These are phyloP conservation scores for Arachnomyces sp. DNA, from an alignment of 2,329 filamentous ascomycete genomes.

Conservation along the genomic window DNA sequence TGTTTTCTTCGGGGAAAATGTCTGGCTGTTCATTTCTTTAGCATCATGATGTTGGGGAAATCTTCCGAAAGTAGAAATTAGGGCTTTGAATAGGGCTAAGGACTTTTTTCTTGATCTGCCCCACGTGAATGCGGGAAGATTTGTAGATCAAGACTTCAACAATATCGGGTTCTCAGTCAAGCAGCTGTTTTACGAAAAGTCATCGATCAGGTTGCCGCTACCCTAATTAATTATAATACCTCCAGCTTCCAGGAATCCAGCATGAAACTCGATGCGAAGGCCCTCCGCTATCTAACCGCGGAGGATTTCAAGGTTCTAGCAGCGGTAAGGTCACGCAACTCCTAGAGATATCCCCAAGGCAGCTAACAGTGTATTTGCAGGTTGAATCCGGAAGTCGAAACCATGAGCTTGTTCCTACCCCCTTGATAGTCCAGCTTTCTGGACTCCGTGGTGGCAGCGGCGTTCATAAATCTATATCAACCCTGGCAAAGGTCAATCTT, in stretches of 20 bases:
- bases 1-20: not conserved
- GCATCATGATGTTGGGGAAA: not conserved
- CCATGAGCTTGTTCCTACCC: slow-evolving; percentile 91
- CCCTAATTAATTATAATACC: not conserved
- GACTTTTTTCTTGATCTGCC: slow-evolving; percentile 24
- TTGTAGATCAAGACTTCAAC: slow-evolving; percentile 5
- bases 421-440: slow-evolving; percentile 76
- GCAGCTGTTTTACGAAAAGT: too few relatives aligned
- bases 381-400: slow-evolving; percentile 92
- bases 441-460: slow-evolving; percentile 70
- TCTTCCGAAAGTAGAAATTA: slow-evolving; percentile 24
- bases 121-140: slow-evolving; percentile 3
- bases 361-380: slow-evolving; percentile 45
- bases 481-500: slow-evolving; percentile 81
- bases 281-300: slow-evolving; percentile 79
- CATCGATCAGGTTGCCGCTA: not conserved
- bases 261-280: slow-evolving; percentile 95
- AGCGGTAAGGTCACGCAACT: slow-evolving; percentile 55
- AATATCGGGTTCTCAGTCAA: slow-evolving; percentile 3
- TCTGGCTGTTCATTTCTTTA: not conserved
- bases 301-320: slow-evolving; percentile 96
- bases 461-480: slow-evolving; percentile 80
- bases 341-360: slow-evolving; percentile 21
- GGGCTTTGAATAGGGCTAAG: slow-evolving; percentile 30
- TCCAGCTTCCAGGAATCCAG: slow-evolving; percentile 14